These are phyloP conservation scores for Penicillium angulare DNA, from an alignment of 495 filamentous ascomycete species.

Conservation along the genomic window DNA sequence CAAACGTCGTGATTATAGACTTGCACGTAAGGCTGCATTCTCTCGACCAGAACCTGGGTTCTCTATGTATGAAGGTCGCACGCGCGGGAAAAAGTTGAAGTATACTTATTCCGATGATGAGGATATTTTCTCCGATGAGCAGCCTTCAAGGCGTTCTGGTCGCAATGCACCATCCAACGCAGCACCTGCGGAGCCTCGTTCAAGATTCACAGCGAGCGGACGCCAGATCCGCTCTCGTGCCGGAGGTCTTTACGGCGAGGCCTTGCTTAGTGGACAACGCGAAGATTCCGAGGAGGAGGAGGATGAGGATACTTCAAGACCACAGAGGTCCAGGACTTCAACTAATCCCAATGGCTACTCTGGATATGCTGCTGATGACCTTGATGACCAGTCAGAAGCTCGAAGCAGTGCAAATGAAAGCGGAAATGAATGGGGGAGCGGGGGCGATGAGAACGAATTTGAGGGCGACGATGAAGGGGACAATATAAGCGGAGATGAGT, in stretches of 20 bases:
- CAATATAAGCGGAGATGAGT: constrained; percentile 56
- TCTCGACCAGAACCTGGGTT: constrained; percentile 83
- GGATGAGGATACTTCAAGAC: constrained; percentile 31
- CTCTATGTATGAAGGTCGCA: constrained; percentile 93
- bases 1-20: constrained; percentile 85
- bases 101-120: constrained; percentile 96
- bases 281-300: constrained; percentile 28
- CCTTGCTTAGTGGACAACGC: constrained; percentile 55
- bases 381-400: constrained; percentile 64
- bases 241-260: constrained; percentile 80
- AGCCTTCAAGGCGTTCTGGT: constrained; percentile 64
- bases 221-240: constrained; percentile 74
- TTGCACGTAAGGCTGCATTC: constrained; percentile 83
- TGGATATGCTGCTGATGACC: constrained; percentile 57
- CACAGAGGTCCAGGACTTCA: constrained; percentile 30
- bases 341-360: constrained; percentile 43
- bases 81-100: constrained; percentile 89
- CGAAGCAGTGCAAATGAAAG: constrained; percentile 56
- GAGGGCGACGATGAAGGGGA: constrained; percentile 67
- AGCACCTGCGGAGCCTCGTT: constrained; percentile 70
- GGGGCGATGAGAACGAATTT: constrained; percentile 67
- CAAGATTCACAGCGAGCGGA: constrained; percentile 86
- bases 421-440: constrained; percentile 64
- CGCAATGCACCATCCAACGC: constrained; percentile 65
- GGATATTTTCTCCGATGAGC: constrained; percentile 71